Percentiles rank a stretch among this genome's conserved stretches.
Conservation (phyloP, 768 basidiomycete genomes). For the Lentinula boryana region DNA sequence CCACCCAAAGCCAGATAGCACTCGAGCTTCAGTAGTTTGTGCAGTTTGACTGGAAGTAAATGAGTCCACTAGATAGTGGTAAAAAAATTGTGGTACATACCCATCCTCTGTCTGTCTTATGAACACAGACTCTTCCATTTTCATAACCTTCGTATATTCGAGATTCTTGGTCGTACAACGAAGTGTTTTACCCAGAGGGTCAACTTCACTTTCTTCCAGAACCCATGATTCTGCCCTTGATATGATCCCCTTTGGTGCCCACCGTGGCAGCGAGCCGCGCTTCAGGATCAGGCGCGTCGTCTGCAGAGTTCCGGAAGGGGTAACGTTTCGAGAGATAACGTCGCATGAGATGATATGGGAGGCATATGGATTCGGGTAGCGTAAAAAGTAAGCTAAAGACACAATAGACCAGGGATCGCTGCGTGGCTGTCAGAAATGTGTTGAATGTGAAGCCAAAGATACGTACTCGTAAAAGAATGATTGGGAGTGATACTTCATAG, state of each 20-base stretch:
- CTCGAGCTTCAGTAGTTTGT: constrained; percentile 81
- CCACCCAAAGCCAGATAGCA: constrained; percentile 89
- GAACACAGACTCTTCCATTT: constrained; percentile 77
- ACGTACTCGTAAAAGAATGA: constrained; percentile 50
- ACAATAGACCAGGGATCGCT: constrained; percentile 95
- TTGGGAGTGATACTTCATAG: constrained; percentile 54
- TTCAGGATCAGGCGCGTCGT: constrained; percentile 93
- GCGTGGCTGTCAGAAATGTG: constrained; percentile 11
- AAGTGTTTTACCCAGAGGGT: constrained; percentile 73
- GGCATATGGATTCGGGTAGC: constrained; percentile 95
- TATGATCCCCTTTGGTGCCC: constrained; percentile 83
- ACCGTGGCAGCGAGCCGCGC: constrained; percentile 83
- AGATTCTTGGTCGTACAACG: constrained; percentile 82
- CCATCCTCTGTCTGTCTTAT: constrained; percentile 66
- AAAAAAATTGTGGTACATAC: constrained; percentile 33
- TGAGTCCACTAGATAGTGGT: background rate
- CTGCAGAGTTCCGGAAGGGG: constrained; percentile 66
- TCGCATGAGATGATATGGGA: constrained; percentile 93
- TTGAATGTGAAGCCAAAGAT: background rate
- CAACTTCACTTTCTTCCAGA: constrained; percentile 91
- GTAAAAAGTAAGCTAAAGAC: constrained; percentile 87
- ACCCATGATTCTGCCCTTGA: constrained; percentile 90
- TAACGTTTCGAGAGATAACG: constrained; percentile 79
- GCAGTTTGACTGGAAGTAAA: constrained; percentile 54
- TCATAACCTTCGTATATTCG: constrained; percentile 92